phyloP scores from a whole-genome alignment of 345 rosid species.

The Eucalyptus marginata region DNA sequence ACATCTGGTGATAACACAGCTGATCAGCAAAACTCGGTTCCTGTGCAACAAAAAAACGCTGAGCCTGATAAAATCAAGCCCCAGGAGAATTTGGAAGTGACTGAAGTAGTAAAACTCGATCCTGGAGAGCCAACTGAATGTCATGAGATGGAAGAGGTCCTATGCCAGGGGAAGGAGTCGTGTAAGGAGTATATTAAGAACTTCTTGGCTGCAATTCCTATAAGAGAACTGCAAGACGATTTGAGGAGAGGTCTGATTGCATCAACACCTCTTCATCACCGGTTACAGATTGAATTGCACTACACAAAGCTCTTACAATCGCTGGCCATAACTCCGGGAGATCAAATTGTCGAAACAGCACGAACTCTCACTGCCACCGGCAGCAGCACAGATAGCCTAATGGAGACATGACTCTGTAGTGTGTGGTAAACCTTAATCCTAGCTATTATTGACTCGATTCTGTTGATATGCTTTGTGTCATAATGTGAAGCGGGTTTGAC shows the following conservation, averaged over 20 bases:
- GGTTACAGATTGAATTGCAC: slow-evolving; percentile 84
- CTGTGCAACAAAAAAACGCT: slow-evolving; percentile 11
- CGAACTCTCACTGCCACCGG: not conserved
- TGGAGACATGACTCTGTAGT: not conserved
- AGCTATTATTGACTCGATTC: not conserved
- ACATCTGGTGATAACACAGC: slow-evolving; percentile 10
- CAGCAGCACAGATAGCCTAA: not conserved
- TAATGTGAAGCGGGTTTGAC: not conserved
- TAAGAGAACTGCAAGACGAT: slow-evolving; percentile 78
- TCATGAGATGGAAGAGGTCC: slow-evolving; percentile 24
- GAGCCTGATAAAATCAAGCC: slow-evolving; percentile 1
- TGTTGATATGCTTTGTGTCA: not conserved
- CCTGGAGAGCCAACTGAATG: slow-evolving; percentile 1
- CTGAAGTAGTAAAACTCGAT: not conserved
- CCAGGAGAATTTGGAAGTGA: slow-evolving; percentile 6
- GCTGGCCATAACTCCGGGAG: not conserved
- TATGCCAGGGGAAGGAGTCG: slow-evolving; percentile 71
- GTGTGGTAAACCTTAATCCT: not conserved
- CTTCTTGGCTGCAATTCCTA: slow-evolving; percentile 91
- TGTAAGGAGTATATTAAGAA: slow-evolving; percentile 95
- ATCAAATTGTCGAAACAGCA: not conserved
- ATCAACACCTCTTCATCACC: slow-evolving; percentile 65
- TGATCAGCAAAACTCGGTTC: not conserved
- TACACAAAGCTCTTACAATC: slow-evolving; percentile 25
- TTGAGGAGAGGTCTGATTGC: slow-evolving; percentile 66